These are phyloP conservation scores for Raffaelea arxii DNA, from an alignment of 2,329 filamentous ascomycete genomes.

Conservation along the genomic window DNA sequence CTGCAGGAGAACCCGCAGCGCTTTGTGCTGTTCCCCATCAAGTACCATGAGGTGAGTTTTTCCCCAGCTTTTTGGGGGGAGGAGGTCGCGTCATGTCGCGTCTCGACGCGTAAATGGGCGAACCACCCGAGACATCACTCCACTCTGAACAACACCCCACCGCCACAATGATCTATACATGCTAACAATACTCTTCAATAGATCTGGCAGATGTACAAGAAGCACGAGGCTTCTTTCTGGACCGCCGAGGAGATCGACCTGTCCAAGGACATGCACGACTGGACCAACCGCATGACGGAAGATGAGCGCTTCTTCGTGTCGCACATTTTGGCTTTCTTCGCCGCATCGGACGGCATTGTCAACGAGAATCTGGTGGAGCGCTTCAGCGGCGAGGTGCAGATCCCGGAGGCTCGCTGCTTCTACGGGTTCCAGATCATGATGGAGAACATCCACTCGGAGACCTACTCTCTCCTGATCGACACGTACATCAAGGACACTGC, in stretches of 20 bases:
- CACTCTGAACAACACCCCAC: no score
- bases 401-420: constrained; percentile 97
- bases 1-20: constrained; percentile 92
- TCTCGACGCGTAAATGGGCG: constrained; percentile 62
- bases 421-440: constrained; percentile 99
- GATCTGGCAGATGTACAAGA: constrained; percentile 99
- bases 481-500: constrained; percentile 98
- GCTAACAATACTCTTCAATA: constrained; percentile 27
- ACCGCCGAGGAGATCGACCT: constrained; percentile 98
- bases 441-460: constrained; percentile 99
- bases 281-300: constrained; percentile 94
- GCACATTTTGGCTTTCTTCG: constrained; percentile 97
- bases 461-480: constrained; percentile 97
- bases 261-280: constrained; percentile 97
- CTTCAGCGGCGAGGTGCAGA: constrained; percentile 93
- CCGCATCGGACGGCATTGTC: constrained; percentile 96
- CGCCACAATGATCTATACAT: no score
- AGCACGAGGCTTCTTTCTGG: constrained; percentile 99
- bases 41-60: constrained; percentile 92
- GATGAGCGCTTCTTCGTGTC: constrained; percentile 98
- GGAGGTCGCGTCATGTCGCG: constrained; percentile 27
- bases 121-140: no score
- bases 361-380: constrained; percentile 99
- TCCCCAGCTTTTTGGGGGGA: no score
- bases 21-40: constrained; percentile 97